Base-by-base conservation (phyloP, 257 asterid species). In the Primulina eburnea region DNA sequence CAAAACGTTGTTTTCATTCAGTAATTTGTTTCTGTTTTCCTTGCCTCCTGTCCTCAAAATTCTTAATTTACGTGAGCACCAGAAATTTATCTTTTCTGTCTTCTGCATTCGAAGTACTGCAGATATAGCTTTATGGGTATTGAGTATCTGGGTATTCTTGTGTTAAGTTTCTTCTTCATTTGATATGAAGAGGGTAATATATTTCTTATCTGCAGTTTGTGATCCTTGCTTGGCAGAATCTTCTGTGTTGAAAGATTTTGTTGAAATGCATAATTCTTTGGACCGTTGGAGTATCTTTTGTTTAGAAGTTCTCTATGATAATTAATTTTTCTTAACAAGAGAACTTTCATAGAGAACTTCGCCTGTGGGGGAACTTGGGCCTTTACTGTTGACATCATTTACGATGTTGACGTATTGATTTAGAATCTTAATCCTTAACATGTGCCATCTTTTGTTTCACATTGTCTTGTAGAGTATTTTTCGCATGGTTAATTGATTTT, bases 151-250 rank as follows among this genome's bases (percentile, higher is more conserved):
- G 56, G 26, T 32, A 3, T 57, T 57, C 59, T 30, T 43, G 64
- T 28, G 60, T 18, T 24, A 20, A 32, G 20, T 37, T 58, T 70
- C 68, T 56, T 16, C 59, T 32, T 64, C 52, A 52, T 74, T 55
- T 62, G 65, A 68, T 26, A 29, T 74, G 26, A 68, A 64, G 59
- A 71, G 52, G 52, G n/a, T 30, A 43, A 38, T 17, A 33, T 21
- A 21, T 21, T 21, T 21, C 24, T 21, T 21, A 21, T 21, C 24
- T 21, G 24, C 24, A 21, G 24, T 60, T 53, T 29, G 16, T 18
- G 34, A 29, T 63, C 40, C 37, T 20, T 52, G 70, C 64, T n/a
- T 62, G 34, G 34, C 40, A 10, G 63, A 40, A 64, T 10, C 50
- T 71, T 68, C n/a, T 61, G 59, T 24, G 37, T 29, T 61, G 21